Conservation (phyloP, 208 protist genomes). For the Vickermania ingenoplastis region DNA sequence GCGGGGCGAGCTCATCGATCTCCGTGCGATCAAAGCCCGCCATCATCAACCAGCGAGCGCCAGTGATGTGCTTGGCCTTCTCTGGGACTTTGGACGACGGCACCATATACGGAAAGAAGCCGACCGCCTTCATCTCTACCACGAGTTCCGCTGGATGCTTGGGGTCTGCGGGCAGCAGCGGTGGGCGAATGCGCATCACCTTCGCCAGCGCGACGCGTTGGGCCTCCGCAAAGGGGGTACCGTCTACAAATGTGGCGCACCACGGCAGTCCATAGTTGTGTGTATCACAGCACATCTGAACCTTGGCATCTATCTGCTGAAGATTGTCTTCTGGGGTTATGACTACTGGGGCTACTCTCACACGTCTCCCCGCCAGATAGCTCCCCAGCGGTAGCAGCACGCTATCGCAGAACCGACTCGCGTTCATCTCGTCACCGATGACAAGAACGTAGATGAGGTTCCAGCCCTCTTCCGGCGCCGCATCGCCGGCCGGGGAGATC, state of each 20-base stretch:
- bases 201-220: slow-evolving; percentile 27
- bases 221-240: slow-evolving; percentile 13
- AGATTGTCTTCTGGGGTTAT: slow-evolving; percentile 31
- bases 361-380: slow-evolving; percentile 37
- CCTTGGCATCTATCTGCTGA: slow-evolving; percentile 44
- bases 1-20: slow-evolving; percentile 12
- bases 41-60: slow-evolving; percentile 34
- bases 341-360: slow-evolving; percentile 59
- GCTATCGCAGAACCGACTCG: slow-evolving; percentile 36
- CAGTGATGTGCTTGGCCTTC: slow-evolving; percentile 10
- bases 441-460: slow-evolving; percentile 60
- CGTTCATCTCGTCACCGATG: slow-evolving; percentile 24
- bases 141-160: slow-evolving; percentile 40
- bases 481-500: slow-evolving; percentile 34
- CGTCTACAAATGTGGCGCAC: slow-evolving; percentile 48
- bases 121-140: slow-evolving; percentile 20
- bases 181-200: slow-evolving; percentile 25
- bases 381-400: slow-evolving; percentile 49
- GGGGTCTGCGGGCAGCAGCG: slow-evolving; percentile 24
- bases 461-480: slow-evolving; percentile 29
- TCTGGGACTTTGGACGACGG: slow-evolving; percentile 11
- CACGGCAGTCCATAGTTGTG: slow-evolving; percentile 48
- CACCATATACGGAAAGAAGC: slow-evolving; percentile 51
- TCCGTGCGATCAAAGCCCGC: slow-evolving; percentile 15
- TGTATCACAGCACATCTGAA: slow-evolving; percentile 48